These are phyloP conservation scores for Multifurca ochricompacta DNA, from an alignment of 768 basidiomycete genomes.

Conservation along the genomic window DNA sequence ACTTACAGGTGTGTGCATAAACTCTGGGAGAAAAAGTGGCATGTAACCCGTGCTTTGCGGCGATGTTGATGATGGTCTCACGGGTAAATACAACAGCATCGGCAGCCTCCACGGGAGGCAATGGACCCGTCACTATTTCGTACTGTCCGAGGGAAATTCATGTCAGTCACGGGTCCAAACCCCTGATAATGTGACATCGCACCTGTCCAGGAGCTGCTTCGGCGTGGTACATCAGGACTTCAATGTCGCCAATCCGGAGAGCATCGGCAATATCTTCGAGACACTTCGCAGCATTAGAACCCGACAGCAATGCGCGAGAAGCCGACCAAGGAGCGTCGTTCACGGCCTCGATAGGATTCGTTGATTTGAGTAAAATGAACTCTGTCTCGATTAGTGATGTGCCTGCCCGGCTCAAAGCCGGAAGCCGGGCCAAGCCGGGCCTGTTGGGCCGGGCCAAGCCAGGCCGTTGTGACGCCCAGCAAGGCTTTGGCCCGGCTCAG, in stretches of 20 bases:
- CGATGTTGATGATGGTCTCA: constrained; percentile 59
- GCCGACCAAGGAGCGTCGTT: constrained; percentile 44
- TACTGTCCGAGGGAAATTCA: constrained; percentile 32
- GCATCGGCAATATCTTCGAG: constrained; percentile 53
- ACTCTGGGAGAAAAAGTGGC: constrained; percentile 62
- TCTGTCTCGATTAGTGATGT: too few relatives aligned
- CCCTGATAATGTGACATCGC: not conserved
- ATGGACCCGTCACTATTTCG: constrained; percentile 61
- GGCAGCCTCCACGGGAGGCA: constrained; percentile 55
- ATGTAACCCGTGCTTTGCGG: constrained; percentile 51
- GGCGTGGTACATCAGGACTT: constrained; percentile 59
- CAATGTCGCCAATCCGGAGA: constrained; percentile 42
- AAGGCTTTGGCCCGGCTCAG: too few relatives aligned
- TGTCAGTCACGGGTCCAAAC: not conserved
- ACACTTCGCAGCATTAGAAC: constrained; percentile 37
- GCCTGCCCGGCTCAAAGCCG: too few relatives aligned
- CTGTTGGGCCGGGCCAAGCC: too few relatives aligned
- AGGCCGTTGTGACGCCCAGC: too few relatives aligned
- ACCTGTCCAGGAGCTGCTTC: constrained; percentile 70
- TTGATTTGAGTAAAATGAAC: constrained; percentile 54
- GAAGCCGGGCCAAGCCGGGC: too few relatives aligned
- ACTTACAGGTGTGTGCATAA: constrained; percentile 33
- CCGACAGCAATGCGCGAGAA: constrained; percentile 34
- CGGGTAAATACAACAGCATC: constrained; percentile 61
- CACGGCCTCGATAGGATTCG: constrained; percentile 37